Evolutionary conservation across 768 basidiomycete genomes (phyloP).

Genomic region (Floccularia luteovirens): DNA sequence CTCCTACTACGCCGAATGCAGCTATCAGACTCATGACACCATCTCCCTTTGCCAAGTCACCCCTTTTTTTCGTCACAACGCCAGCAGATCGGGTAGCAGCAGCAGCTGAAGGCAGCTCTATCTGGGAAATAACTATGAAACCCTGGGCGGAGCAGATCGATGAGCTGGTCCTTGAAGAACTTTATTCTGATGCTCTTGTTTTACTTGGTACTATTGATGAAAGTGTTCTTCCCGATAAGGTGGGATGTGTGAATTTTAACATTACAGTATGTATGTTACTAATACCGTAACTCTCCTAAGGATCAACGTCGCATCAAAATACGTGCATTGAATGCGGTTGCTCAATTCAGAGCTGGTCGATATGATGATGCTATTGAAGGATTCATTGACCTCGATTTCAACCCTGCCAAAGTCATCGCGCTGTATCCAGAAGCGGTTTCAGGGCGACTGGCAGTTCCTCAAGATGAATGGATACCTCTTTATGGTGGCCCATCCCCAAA

Average conservation of each 20-base stretch:
- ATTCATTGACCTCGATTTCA: constrained; percentile 83
- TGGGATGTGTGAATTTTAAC: too few species aligned
- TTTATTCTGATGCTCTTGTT: constrained; percentile 75
- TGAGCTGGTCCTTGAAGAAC: constrained; percentile 62
- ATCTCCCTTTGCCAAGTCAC: constrained; percentile 42
- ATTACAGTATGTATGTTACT: neutral
- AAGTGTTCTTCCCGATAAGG: constrained; percentile 55
- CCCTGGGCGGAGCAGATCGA: constrained; percentile 80
- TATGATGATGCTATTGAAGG: constrained; percentile 80
- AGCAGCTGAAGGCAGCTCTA: constrained; percentile 60
- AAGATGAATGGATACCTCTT: constrained; percentile 68
- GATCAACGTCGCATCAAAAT: constrained; percentile 50
- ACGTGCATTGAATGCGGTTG: constrained; percentile 70
- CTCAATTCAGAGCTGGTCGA: constrained; percentile 60
- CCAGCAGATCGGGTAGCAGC: constrained; percentile 66
- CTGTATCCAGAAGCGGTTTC: constrained; percentile 79
- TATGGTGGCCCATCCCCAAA: constrained; percentile 60
- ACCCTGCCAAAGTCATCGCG: constrained; percentile 90
- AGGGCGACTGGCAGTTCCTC: constrained; percentile 66
- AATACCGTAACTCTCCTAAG: constrained; percentile 18
- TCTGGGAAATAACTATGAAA: constrained; percentile 72
- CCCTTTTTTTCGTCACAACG: constrained; percentile 59
- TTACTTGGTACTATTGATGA: constrained; percentile 67
- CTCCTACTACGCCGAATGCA: constrained; percentile 27
- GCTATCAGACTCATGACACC: constrained; percentile 60